A percentile compares a stretch with the other conserved stretches of the same genome.
Conservation (phyloP, 2,329 filamentous ascomycete genomes). For the Intubia oerlemansii region DNA sequence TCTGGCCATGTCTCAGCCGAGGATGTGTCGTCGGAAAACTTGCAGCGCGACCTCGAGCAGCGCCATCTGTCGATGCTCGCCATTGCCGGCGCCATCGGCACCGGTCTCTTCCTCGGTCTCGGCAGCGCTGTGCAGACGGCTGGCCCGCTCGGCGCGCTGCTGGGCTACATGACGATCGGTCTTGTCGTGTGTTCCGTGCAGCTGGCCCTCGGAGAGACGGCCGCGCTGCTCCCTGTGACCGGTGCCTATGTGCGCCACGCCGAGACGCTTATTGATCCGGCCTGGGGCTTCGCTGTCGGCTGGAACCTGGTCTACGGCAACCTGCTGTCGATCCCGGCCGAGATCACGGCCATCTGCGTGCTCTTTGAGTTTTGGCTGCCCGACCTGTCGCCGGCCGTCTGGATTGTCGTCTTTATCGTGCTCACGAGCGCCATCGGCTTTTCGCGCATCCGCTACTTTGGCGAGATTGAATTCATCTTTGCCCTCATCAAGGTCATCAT, state of each 20-base stretch:
- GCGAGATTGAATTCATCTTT: slow-evolving; percentile 41
- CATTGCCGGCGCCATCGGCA: slow-evolving; percentile 37
- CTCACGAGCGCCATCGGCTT: slow-evolving; percentile 32
- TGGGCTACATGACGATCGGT: slow-evolving; percentile 50
- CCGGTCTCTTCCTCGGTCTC: slow-evolving; percentile 49
- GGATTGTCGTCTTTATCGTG: slow-evolving; percentile 22
- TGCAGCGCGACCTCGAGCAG: slow-evolving; percentile 14
- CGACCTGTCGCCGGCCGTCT: slow-evolving; percentile 20
- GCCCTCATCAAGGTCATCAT: slow-evolving; percentile 37
- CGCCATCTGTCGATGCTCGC: slow-evolving; percentile 24
- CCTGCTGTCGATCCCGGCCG: slow-evolving; percentile 21
- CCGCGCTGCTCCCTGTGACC: slow-evolving; percentile 54
- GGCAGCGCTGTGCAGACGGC: slow-evolving; percentile 38
- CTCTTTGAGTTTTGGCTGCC: slow-evolving; percentile 41
- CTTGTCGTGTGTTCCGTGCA: slow-evolving; percentile 58
- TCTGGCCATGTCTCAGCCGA: too few species aligned
- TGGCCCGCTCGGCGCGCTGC: slow-evolving; percentile 43
- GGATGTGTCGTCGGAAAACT: too few species aligned
- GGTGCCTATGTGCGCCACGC: slow-evolving; percentile 46
- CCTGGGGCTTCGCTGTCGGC: slow-evolving; percentile 24
- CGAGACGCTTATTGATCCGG: slow-evolving; percentile 32
- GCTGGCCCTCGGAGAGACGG: slow-evolving; percentile 49
- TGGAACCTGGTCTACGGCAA: slow-evolving; percentile 31
- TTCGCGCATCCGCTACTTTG: slow-evolving; percentile 31
- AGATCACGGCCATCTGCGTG: slow-evolving; percentile 39